Percentiles rank a stretch among this genome's conserved stretches.
phyloP scores from a whole-genome alignment of 768 basidiomycete genomes.

The Filobasidium floriforme region DNA sequence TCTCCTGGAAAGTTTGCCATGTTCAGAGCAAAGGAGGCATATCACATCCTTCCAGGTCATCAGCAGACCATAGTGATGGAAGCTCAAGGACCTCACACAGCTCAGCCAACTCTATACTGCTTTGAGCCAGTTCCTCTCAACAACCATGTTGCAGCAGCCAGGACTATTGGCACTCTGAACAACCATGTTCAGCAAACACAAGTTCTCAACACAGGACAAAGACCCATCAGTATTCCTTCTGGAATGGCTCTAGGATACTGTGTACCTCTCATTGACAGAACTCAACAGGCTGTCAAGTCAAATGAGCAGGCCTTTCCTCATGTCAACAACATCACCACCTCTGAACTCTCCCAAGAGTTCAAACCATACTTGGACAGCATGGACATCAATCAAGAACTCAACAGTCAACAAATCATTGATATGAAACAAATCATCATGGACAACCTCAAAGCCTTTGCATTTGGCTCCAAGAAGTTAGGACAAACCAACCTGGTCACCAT shows the following conservation, averaged over 20 bases:
- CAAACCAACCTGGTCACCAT: conserved; percentile 10
- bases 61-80: background rate
- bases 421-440: background rate
- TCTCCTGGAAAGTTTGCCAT: background rate
- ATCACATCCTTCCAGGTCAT: conserved; percentile 10
- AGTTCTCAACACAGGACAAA: background rate
- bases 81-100: background rate
- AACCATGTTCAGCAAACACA: background rate
- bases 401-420: background rate
- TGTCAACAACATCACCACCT: background rate
- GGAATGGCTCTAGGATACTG: background rate
- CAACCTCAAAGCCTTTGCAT: conserved; percentile 14
- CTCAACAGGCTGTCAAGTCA: background rate
- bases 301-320: too few relatives aligned
- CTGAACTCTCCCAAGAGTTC: background rate
- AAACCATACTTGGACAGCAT: background rate
- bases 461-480: conserved; percentile 9
- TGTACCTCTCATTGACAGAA: conserved; percentile 1
- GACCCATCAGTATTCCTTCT: background rate
- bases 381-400: conserved; percentile 14
- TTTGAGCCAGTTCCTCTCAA: background rate
- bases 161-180: background rate
- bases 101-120: background rate
- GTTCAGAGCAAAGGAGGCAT: conserved; percentile 3
- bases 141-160: background rate